Base-by-base conservation (phyloP, 2,329 filamentous ascomycete genomes). In the Epichloe gansuensis region DNA sequence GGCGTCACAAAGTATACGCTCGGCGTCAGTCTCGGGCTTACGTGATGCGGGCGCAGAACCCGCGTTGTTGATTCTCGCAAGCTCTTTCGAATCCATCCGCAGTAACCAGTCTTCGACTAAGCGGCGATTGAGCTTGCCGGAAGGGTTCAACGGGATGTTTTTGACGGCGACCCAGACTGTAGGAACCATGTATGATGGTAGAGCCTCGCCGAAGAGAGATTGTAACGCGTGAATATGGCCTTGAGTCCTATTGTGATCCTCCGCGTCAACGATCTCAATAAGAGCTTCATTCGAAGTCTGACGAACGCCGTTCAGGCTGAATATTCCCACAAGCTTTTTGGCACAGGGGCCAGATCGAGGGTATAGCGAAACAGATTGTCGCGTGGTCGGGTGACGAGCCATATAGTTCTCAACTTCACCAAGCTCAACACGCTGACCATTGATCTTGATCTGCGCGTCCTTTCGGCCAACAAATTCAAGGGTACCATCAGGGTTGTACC, bases 361-460 rank as follows among this genome's bases (percentile, higher is more conserved):
- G 39, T 48, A 49, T 25, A 49, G 25, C 17, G 28, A 28, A 9
- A 44, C 31, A 13, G 39, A 38, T 7, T 53, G 28, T 12, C 46
- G 17, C 12, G 23, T 49, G 8, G 11, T 7, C 8, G 41, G 23
- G 12, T 45, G 31, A 25, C 46, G 43, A 42, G 48, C 46, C 9
- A 55, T 52, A 13, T 55, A 48, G 13, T 47, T 54, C 49, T 64
- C 60, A 4, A 62, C 55, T 17, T 64, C 62, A 31, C 58, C 56
- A 1, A 75, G 65, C 62, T 75, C 80, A 52, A 77, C 51, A 6
- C 59, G 57, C 42, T 72, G 78, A 34, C 80, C 80, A 35, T 71
- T 68, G 15, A 81, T 64, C 60, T 81, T 81, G 31, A 80, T 69
- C 59, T 64, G 62, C 4, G 50, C 54, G 57, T 80, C 77, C 56